phyloP scores from a whole-genome alignment of 768 basidiomycete species.

The Rhizopogon rudus region DNA sequence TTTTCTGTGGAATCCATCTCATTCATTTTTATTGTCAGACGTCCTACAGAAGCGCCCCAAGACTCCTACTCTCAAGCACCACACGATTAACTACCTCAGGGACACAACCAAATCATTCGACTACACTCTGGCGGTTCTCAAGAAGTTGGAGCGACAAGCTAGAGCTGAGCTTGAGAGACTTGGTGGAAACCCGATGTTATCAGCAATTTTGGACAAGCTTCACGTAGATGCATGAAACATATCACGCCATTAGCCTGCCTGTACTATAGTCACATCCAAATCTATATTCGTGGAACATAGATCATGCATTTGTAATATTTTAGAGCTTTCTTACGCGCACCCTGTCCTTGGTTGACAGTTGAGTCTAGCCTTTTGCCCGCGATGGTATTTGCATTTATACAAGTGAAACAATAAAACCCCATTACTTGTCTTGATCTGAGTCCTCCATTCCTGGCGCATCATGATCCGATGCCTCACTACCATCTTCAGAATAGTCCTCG shows the following conservation, averaged over 20 bases:
- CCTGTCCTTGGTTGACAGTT: background rate
- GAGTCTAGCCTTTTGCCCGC: no score
- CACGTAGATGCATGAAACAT: slow-evolving; percentile 22
- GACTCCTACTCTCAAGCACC: slow-evolving; percentile 73
- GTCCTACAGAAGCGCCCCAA: slow-evolving; percentile 86
- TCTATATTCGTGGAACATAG: background rate
- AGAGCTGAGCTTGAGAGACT: slow-evolving; percentile 62
- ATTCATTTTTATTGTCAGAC: slow-evolving; percentile 39
- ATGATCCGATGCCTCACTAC: slow-evolving; percentile 9
- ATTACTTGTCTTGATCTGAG: background rate
- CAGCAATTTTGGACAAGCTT: slow-evolving; percentile 51
- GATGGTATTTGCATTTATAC: background rate
- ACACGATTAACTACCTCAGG: slow-evolving; percentile 75
- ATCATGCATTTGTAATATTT: background rate
- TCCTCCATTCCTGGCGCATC: background rate
- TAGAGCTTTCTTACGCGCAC: background rate
- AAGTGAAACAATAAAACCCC: background rate
- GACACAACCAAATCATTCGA: slow-evolving; percentile 79
- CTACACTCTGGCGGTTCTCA: slow-evolving; percentile 74
- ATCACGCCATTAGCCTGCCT: background rate
- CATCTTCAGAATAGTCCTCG: slow-evolving; percentile 14
- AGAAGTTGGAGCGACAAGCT: slow-evolving; percentile 62
- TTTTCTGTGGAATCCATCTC: background rate
- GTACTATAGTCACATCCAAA: background rate
- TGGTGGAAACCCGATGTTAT: slow-evolving; percentile 70